A percentile compares a stretch with the other conserved stretches of the same genome.
These are phyloP conservation scores for Hericium alpestre DNA, from an alignment of 768 basidiomycete genomes.

Conservation along the genomic window DNA sequence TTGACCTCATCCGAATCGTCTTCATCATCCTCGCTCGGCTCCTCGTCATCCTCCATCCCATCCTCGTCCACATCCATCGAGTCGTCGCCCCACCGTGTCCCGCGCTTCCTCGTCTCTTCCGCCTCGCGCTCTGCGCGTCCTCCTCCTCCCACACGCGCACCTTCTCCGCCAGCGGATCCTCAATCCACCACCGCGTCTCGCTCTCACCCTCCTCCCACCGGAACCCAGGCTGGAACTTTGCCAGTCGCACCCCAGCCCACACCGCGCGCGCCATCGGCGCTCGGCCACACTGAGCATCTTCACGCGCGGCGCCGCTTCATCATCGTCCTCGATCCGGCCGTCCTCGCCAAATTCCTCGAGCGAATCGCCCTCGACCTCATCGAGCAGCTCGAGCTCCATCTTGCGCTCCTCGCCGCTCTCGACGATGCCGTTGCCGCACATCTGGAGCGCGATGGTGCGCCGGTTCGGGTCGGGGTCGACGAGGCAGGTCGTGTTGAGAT, in stretches of 20 bases:
- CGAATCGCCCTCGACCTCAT: conserved; percentile 61
- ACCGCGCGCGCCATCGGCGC: conserved; percentile 64
- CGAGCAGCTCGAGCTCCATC: conserved; percentile 51
- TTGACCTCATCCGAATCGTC: conserved; percentile 64
- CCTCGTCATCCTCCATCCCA: conserved; percentile 39
- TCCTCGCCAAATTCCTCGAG: conserved; percentile 45
- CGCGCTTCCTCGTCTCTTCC: conserved; percentile 55
- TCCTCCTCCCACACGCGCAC: conserved; percentile 61
- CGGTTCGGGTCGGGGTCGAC: conserved; percentile 37
- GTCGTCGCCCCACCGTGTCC: conserved; percentile 51
- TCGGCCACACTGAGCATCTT: conserved; percentile 20
- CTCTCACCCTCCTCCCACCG: conserved; percentile 48
- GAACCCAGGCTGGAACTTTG: conserved; percentile 67
- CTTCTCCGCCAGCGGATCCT: conserved; percentile 58
- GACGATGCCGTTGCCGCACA: conserved; percentile 80
- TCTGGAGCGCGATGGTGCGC: conserved; percentile 47
- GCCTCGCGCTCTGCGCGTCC: conserved; percentile 54
- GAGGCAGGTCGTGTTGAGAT: conserved; percentile 58
- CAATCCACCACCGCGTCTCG: conserved; percentile 51
- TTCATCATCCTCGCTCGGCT: conserved; percentile 40
- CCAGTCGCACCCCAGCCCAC: conserved; percentile 59
- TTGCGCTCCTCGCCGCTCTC: conserved; percentile 30
- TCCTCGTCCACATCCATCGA: conserved; percentile 64
- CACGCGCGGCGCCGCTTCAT: conserved; percentile 28
- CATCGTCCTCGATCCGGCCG: conserved; percentile 75